A percentile compares a stretch with the other conserved stretches of the same genome.
phyloP scores from a whole-genome alignment of 768 basidiomycete species.

The Leccinum subtestaceum region DNA sequence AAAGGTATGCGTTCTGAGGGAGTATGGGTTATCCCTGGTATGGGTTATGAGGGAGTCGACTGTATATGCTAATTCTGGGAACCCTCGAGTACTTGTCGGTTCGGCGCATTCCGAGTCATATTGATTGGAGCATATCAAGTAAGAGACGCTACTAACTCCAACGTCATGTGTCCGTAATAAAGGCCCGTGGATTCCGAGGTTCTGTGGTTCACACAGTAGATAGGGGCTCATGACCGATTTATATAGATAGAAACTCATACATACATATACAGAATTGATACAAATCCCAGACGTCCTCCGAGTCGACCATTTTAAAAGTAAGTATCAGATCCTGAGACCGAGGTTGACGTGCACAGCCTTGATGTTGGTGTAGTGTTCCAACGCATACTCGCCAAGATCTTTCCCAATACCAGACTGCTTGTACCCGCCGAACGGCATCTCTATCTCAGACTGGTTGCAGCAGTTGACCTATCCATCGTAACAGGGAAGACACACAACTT shows the following conservation, averaged over 20 bases:
- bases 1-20: too few relatives aligned
- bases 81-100: too few relatives aligned
- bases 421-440: constrained; percentile 13
- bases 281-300: neutral
- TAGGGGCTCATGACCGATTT: neutral
- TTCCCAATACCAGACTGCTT: constrained; percentile 11
- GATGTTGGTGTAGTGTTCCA: constrained; percentile 10
- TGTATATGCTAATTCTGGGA: too few relatives aligned
- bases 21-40: too few relatives aligned
- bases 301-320: neutral
- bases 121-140: too few relatives aligned
- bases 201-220: neutral
- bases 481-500: neutral
- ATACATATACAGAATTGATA: neutral
- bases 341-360: constrained; percentile 13
- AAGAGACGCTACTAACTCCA: too few relatives aligned
- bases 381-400: constrained; percentile 11
- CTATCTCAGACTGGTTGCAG: constrained; percentile 3
- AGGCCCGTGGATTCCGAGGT: too few relatives aligned
- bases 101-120: too few relatives aligned
- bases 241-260: neutral
- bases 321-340: constrained; percentile 2
- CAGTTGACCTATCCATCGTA: constrained; percentile 2
- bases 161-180: too few relatives aligned
- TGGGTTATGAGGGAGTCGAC: too few relatives aligned